Conservation (phyloP, 257 asterid genomes). For the Penstemon eatonii region DNA sequence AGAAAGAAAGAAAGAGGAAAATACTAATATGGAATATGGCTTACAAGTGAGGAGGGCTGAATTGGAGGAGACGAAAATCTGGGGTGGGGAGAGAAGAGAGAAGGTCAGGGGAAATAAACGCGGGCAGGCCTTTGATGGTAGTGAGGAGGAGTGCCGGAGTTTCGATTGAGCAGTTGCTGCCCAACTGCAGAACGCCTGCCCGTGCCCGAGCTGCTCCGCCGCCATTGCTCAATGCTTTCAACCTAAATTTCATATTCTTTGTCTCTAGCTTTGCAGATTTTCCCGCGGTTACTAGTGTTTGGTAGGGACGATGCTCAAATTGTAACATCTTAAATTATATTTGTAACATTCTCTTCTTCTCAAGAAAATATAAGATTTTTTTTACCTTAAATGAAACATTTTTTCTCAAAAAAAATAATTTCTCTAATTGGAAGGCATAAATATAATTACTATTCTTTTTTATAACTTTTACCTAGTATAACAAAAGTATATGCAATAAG, state of each 20-base stretch:
- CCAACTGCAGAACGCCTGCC: constrained; percentile 62
- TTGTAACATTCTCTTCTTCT: too few species aligned
- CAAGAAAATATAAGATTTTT: too few species aligned
- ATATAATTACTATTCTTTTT: too few species aligned
- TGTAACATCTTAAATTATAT: too few species aligned
- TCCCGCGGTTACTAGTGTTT: neutral
- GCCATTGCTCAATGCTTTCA: constrained; percentile 71
- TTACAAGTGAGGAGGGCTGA: constrained; percentile 87
- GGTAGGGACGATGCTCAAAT: too few species aligned
- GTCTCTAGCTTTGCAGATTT: neutral
- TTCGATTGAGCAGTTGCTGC: constrained; percentile 49
- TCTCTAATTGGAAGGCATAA: too few species aligned
- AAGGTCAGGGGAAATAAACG: constrained; percentile 85
- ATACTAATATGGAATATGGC: neutral
- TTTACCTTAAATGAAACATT: too few species aligned
- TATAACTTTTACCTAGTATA: too few species aligned
- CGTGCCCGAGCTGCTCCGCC: constrained; percentile 44
- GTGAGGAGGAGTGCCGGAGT: constrained; percentile 86
- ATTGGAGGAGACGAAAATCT: constrained; percentile 69
- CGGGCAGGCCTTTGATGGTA: constrained; percentile 87
- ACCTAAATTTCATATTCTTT: constrained; percentile 61
- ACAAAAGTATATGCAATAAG: too few species aligned
- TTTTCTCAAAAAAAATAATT: too few species aligned
- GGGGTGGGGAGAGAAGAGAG: constrained; percentile 79
- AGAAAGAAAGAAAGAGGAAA: neutral